Percentiles rank a stretch among this genome's conserved stretches.
Evolutionary conservation across 305 asterid genomes (phyloP).

Genomic region (Fraxinus albicans): DNA sequence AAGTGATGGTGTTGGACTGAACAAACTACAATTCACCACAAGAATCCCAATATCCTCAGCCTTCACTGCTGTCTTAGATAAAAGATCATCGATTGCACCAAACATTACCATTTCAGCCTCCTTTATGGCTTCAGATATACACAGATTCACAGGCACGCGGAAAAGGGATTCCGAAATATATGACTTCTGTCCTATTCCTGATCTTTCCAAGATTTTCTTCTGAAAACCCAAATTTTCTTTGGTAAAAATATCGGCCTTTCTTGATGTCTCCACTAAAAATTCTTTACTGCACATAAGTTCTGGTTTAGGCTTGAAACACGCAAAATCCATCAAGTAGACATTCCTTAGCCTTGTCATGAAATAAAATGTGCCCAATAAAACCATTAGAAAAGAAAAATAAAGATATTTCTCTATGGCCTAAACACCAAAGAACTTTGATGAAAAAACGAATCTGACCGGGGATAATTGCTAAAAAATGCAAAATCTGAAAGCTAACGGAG

Average conservation of each 20-base stretch:
- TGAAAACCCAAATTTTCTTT: constrained; percentile 55
- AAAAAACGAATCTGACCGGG: too few species aligned
- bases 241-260: constrained; percentile 33
- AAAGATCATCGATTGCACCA: constrained; percentile 36
- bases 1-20: constrained; percentile 73
- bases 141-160: constrained; percentile 43
- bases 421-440: too few species aligned
- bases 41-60: constrained; percentile 80
- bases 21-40: constrained; percentile 73
- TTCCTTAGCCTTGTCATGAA: constrained; percentile 61
- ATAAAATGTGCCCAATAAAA: constrained; percentile 56
- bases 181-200: constrained; percentile 75
- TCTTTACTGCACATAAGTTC: constrained; percentile 50
- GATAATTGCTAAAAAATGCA: neutral
- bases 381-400: constrained; percentile 44
- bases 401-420: too few species aligned
- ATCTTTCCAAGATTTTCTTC: constrained; percentile 57
- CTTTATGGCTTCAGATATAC: constrained; percentile 60
- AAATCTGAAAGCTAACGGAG: neutral
- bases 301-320: constrained; percentile 60
- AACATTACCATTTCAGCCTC: constrained; percentile 45
- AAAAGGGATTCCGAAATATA: constrained; percentile 52
- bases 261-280: constrained; percentile 47
- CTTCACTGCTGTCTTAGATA: constrained; percentile 61
- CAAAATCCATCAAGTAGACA: constrained; percentile 60